Evolutionary conservation across 192 early-diverging fungal species (phyloP), one percentile per base, ranked within the genome.

Genomic region (Funneliformis mosseae): DNA sequence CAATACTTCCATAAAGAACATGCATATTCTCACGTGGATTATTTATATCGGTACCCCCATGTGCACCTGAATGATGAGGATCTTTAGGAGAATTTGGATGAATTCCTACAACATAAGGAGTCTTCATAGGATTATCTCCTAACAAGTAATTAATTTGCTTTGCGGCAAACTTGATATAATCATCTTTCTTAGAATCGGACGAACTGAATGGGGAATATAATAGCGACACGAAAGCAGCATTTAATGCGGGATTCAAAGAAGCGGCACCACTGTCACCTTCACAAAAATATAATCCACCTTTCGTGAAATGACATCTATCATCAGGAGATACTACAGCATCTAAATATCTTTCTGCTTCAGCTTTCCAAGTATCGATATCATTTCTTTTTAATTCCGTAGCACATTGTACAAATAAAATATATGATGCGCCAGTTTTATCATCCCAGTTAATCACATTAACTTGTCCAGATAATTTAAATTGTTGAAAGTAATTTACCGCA

Each of bases 11-110:
- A 74, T 89, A 90, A 23, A 91, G 81, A 0, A 87, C 75, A 62
- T 89, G 76, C 21, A 71, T 38, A 42, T 85, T 83, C 12, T 55
- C 72, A 4, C 74, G 62, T 27, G 89, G 90, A 4, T 27, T 45
- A 41, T 83, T 73, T 14, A 88, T 83, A 46, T 85, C 79, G 7
- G 72, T 83, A 16, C 90, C 90, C 16, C 90, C 90, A 7, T 89
- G 85, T 1, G 90, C 89, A 41, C 83, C 77, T 28, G 88, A 88
- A 76, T 90, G 89, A 77, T 90, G 90, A 50, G 88, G 88, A 45
- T 91, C 89, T n/a, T 76, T 16, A 11, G 88, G 90, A 7, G 90
- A 89, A 61, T 91, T 91, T 76, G 83, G 80, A 74, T 90, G 89
- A 8, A 90, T 84, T 63, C 90, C 90, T 55, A 87, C 83, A 38